Evolutionary conservation across 306 rosid genomes (phyloP).

Genomic region (Astragalus membranaceus): DNA sequence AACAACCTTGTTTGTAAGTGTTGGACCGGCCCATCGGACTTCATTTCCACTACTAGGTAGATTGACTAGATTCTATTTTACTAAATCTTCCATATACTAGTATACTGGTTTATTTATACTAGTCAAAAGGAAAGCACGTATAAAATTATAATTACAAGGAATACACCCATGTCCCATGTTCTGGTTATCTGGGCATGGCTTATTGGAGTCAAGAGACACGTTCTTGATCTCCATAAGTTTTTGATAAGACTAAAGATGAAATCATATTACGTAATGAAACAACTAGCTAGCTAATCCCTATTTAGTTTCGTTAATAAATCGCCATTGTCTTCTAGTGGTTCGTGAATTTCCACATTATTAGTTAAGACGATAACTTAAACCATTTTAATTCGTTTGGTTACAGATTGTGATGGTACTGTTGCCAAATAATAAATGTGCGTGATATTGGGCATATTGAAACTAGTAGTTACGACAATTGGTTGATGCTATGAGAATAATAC

Average conservation of each 20-base stretch:
- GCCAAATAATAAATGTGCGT: neutral
- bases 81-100: no score
- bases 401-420: neutral
- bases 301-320: conserved; percentile 1
- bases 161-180: neutral
- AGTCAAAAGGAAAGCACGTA: no score
- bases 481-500: neutral
- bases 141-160: neutral
- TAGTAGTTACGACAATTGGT: neutral
- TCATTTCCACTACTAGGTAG: no score
- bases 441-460: neutral
- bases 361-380: neutral
- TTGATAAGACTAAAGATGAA: conserved; percentile 14
- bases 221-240: neutral
- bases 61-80: no score
- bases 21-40: no score
- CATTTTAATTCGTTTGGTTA: neutral
- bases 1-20: no score
- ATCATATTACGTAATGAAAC: conserved; percentile 21
- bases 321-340: neutral
- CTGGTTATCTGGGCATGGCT: neutral
- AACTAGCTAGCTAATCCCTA: conserved; percentile 5
- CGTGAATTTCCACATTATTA: neutral
- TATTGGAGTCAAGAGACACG: neutral
- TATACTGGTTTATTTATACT: no score